Conservation (phyloP, 805 yeast species). For the Vanderwaltozyma verrucispora region DNA sequence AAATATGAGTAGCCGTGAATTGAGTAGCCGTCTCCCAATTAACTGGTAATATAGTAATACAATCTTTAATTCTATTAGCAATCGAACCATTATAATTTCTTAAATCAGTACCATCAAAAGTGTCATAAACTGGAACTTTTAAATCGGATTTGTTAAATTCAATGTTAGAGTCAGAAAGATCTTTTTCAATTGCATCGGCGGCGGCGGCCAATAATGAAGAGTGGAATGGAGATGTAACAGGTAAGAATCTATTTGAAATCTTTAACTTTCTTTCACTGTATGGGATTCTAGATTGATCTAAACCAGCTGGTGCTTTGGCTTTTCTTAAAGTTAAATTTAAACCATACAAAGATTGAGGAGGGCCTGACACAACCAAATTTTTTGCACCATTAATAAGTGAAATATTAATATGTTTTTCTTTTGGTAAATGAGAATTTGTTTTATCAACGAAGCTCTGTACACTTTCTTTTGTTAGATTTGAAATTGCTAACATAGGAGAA, state of each 20-base stretch:
- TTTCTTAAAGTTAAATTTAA: conserved; percentile 84
- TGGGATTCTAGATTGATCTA: conserved; percentile 93
- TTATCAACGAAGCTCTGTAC: conserved; percentile 69
- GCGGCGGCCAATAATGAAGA: conserved; percentile 75
- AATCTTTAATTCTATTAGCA: conserved; percentile 60
- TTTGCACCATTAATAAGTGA: conserved; percentile 94
- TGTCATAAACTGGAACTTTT: conserved; percentile 83
- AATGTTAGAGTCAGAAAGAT: conserved; percentile 49
- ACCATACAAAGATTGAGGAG: conserved; percentile 96
- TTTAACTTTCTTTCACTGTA: conserved; percentile 87
- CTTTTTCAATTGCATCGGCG: conserved; percentile 52
- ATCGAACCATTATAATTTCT: conserved; percentile 46
- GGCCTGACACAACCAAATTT: conserved; percentile 92
- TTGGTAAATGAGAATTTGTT: conserved; percentile 90
- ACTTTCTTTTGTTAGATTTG: conserved; percentile 74
- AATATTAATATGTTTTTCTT: conserved; percentile 79
- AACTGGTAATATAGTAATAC: conserved; percentile 83
- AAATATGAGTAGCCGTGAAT: conserved; percentile 73
- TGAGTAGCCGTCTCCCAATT: conserved; percentile 89
- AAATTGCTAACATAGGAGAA: conserved; percentile 92
- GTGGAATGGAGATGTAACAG: conserved; percentile 95
- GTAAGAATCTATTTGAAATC: conserved; percentile 87
- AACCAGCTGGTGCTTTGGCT: conserved; percentile 88
- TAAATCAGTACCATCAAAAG: conserved; percentile 74
- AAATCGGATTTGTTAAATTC: conserved; percentile 46